phyloP scores from a whole-genome alignment of 2,329 filamentous ascomycete species.

The Trematosphaeria pertusa region DNA sequence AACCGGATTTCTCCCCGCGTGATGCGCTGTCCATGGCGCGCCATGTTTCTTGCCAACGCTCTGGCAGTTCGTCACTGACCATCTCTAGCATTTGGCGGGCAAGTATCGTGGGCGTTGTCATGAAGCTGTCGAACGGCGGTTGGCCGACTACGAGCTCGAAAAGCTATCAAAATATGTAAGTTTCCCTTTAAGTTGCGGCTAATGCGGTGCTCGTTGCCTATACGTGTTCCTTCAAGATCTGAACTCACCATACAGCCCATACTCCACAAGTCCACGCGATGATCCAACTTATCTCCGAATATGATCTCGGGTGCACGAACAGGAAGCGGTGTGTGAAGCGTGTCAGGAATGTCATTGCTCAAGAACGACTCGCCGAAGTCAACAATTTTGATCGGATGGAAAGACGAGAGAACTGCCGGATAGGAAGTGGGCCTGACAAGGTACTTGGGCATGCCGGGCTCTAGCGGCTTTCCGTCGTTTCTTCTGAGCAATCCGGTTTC shows the following conservation, averaged over 20 bases:
- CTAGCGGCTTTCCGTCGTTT: conserved; percentile 25
- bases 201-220: conserved; percentile 34
- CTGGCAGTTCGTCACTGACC: conserved; percentile 42
- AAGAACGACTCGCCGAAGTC: conserved; percentile 51
- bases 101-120: conserved; percentile 42
- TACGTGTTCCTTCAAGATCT: conserved; percentile 16
- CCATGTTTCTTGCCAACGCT: conserved; percentile 42
- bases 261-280: conserved; percentile 50
- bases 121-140: conserved; percentile 48
- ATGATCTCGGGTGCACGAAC: conserved; percentile 50
- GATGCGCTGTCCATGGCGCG: conserved; percentile 26
- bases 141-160: conserved; percentile 51
- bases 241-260: conserved; percentile 46
- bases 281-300: conserved; percentile 44
- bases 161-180: conserved; percentile 34
- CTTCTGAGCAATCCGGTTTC: conserved; percentile 22
- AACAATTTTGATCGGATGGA: conserved; percentile 25
- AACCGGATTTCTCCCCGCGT: conserved; percentile 18
- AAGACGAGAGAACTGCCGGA: neutral
- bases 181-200: no score
- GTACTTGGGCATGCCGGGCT: conserved; percentile 24
- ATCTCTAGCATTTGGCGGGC: conserved; percentile 48
- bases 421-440: conserved; percentile 22
- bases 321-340: conserved; percentile 44
- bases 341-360: conserved; percentile 22